Percentiles rank a stretch among this genome's conserved stretches.
Conservation (phyloP, 257 asterid genomes). For the Penstemon davidsonii region DNA sequence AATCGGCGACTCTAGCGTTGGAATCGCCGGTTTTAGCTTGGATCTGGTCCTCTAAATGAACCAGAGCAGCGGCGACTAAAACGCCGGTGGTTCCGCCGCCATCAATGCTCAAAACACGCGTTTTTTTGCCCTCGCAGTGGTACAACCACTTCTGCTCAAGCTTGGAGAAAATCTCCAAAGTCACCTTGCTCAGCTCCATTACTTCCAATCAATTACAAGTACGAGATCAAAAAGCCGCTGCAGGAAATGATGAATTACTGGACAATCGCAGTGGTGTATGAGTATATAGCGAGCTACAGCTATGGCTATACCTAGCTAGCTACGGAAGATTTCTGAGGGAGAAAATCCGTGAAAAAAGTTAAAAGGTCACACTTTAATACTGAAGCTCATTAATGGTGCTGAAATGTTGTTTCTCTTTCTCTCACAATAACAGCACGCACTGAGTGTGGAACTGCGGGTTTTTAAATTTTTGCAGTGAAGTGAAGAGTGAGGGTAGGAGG, state of each 20-base stretch:
- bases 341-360: conserved; percentile 51
- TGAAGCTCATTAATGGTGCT: conserved; percentile 59
- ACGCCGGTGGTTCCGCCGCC: conserved; percentile 75
- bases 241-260: no score
- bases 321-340: not conserved
- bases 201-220: conserved; percentile 21
- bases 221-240: no score
- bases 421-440: conserved; percentile 25
- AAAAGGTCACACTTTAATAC: conserved; percentile 56
- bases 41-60: conserved; percentile 84
- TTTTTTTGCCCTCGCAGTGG: conserved; percentile 75
- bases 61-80: conserved; percentile 64
- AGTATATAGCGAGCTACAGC: conserved; percentile 21
- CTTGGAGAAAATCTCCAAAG: conserved; percentile 83
- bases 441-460: conserved; percentile 14
- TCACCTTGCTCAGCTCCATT: conserved; percentile 74
- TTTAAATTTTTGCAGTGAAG: conserved; percentile 3
- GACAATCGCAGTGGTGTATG: not conserved
- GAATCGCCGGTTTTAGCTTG: conserved; percentile 64
- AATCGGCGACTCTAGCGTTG: conserved; percentile 66
- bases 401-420: conserved; percentile 16
- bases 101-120: conserved; percentile 75
- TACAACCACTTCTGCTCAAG: conserved; percentile 91
- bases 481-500: conserved; percentile 22
- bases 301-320: not conserved